Conservation (phyloP, 176 grass and related monocot genomes). For the Oryza brachyantha region DNA sequence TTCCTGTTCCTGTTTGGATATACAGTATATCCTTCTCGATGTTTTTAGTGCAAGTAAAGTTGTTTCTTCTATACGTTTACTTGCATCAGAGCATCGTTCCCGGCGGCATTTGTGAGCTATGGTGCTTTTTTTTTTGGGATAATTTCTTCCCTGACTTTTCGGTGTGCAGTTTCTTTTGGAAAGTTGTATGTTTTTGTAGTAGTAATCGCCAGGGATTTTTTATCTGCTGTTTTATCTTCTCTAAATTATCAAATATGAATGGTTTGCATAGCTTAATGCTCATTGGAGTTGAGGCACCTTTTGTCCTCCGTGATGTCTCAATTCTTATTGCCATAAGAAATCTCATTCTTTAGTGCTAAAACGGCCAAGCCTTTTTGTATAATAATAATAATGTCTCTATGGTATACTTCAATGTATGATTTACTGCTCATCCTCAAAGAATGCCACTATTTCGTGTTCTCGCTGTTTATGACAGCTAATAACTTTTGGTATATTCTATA, state of each 20-base stretch:
- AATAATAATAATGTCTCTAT: neutral
- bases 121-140: neutral
- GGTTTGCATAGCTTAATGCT: neutral
- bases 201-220: neutral
- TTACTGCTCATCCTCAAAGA: neutral
- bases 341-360: neutral
- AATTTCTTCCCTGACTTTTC: neutral
- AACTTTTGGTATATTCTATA: neutral
- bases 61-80: no score
- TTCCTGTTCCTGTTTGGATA: neutral
- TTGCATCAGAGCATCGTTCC: no score
- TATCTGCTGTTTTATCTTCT: neutral
- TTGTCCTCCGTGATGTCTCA: neutral
- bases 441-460: neutral
- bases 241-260: neutral
- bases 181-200: neutral
- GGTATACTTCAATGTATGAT: neutral
- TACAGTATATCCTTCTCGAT: neutral
- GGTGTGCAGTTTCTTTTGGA: neutral
- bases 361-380: neutral
- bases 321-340: neutral
- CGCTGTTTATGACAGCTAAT: neutral
- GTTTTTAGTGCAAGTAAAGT: neutral
- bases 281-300: neutral
- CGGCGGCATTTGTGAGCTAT: neutral